Base-by-base conservation (phyloP, 768 basidiomycete genomes). In the Tricholoma sp. region DNA sequence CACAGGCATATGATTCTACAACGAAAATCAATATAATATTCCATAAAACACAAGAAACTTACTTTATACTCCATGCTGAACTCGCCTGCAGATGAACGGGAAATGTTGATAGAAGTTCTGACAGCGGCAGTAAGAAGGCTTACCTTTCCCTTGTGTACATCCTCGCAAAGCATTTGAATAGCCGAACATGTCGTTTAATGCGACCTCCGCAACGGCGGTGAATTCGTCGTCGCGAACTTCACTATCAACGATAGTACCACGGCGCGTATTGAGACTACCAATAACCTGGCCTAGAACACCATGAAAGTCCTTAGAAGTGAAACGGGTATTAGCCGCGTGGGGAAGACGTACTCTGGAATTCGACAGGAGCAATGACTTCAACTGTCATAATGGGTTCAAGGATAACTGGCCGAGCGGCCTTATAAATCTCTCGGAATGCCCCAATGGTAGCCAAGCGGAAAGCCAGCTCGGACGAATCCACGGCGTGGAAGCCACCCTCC, bases 351-450 rank as follows among this genome's bases (percentile, higher is more conserved):
- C 89, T 89, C 70, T 99, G 97, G 81, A 98, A 99, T 68, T 99
- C 97, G 11, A 83, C 79, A 2, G 97, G 97, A 0, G 96, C 95
- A 37, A 98, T 88, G 28, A 98, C 92, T 65, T 99, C 96, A 36
- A 99, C 96, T 13, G 83, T 91, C 96, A 99, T 99, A 73, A 98
- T 88, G n/a, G 96, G 96, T 68, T 99, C 96, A 39, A 99, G 74
- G 55, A 99, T 88, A 52, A 92, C 86, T 0, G 92, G 86, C 52
- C 76, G 77, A 45, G 91, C 86, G 60, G 80, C 80, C 60, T 78
- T 76, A 78, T 89, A 98, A 4, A 87, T 85, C 65, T 98, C 96
- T 53, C 91, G 83, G 81, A 98, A 95, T 0, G 94, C 95, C 53
- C 93, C 89, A 39, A 96, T 87, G 5, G 91, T 86, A 6, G 92